phyloP scores from a whole-genome alignment of 2,329 filamentous ascomycete species.

The Trichophaea hybrida region DNA sequence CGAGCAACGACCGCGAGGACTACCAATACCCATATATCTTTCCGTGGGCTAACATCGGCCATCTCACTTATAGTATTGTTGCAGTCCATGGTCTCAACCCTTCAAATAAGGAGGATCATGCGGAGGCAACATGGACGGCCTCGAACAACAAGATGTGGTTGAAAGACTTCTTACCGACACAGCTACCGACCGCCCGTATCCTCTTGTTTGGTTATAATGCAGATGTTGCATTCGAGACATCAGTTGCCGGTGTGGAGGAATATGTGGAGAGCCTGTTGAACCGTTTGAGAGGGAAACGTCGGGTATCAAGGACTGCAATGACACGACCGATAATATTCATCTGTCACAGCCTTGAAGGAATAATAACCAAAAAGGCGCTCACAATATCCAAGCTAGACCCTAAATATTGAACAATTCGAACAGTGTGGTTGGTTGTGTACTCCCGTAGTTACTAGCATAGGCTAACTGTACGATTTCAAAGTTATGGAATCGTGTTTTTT shows the following conservation, averaged over 20 bases:
- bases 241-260: slow-evolving; percentile 23
- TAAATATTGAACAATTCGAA: background rate
- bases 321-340: slow-evolving; percentile 27
- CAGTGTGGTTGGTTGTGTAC: no score
- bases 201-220: slow-evolving; percentile 28
- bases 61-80: slow-evolving; percentile 21
- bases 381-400: background rate
- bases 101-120: slow-evolving; percentile 13
- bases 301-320: slow-evolving; percentile 1
- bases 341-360: slow-evolving; percentile 28
- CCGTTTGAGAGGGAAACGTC: slow-evolving; percentile 16
- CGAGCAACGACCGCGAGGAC: no score
- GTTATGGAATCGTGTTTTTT: no score
- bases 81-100: slow-evolving; percentile 26
- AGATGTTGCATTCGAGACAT: slow-evolving; percentile 22
- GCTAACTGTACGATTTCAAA: no score
- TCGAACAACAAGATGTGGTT: slow-evolving; percentile 16
- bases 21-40: no score
- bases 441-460: no score
- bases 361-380: slow-evolving; percentile 27
- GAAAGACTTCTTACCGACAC: slow-evolving; percentile 23
- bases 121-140: slow-evolving; percentile 23
- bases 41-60: no score
- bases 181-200: slow-evolving; percentile 25
- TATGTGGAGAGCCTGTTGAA: slow-evolving; percentile 23